phyloP scores from a whole-genome alignment of 148 eudicot genomes.

The Pharnaceum exiguum region DNA sequence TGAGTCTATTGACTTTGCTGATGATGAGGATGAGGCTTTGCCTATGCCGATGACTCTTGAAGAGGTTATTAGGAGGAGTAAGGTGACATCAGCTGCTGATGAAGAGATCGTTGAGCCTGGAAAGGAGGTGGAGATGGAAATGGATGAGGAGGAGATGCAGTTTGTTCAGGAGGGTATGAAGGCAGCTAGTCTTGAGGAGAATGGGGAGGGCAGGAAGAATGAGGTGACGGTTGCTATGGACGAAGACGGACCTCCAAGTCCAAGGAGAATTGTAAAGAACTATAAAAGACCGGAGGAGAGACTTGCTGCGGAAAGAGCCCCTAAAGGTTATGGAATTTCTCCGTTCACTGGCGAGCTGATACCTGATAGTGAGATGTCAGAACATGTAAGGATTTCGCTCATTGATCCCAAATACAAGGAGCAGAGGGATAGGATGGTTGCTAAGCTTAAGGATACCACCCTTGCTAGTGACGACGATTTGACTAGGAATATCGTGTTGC shows the following conservation, averaged over 20 bases:
- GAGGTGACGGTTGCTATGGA: slow-evolving; percentile 36
- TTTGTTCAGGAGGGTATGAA: slow-evolving; percentile 80
- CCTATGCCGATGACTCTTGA: slow-evolving; percentile 86
- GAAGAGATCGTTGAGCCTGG: slow-evolving; percentile 64
- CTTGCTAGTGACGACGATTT: slow-evolving; percentile 84
- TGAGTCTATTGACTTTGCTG: slow-evolving; percentile 66
- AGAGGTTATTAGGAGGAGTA: slow-evolving; percentile 83
- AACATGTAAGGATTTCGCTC: slow-evolving; percentile 80
- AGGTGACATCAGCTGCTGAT: slow-evolving; percentile 50
- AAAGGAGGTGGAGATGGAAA: slow-evolving; percentile 82
- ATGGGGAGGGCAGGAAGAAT: slow-evolving; percentile 35
- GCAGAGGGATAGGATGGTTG: slow-evolving; percentile 87
- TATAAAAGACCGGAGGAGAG: slow-evolving; percentile 89
- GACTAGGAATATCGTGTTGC: slow-evolving; percentile 70
- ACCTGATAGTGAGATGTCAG: slow-evolving; percentile 73
- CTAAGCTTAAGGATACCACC: slow-evolving; percentile 78
- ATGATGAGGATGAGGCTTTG: slow-evolving; percentile 72
- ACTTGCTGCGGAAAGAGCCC: slow-evolving; percentile 56
- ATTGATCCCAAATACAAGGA: slow-evolving; percentile 90
- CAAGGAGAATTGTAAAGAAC: slow-evolving; percentile 79
- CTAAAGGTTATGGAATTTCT: slow-evolving; percentile 67
- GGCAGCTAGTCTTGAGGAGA: slow-evolving; percentile 65
- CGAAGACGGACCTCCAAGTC: slow-evolving; percentile 69
- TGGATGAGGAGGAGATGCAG: slow-evolving; percentile 87
- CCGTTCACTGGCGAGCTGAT: slow-evolving; percentile 74